phyloP scores from a whole-genome alignment of 2,329 filamentous ascomycete genomes.

The Beauveria medogensis region DNA sequence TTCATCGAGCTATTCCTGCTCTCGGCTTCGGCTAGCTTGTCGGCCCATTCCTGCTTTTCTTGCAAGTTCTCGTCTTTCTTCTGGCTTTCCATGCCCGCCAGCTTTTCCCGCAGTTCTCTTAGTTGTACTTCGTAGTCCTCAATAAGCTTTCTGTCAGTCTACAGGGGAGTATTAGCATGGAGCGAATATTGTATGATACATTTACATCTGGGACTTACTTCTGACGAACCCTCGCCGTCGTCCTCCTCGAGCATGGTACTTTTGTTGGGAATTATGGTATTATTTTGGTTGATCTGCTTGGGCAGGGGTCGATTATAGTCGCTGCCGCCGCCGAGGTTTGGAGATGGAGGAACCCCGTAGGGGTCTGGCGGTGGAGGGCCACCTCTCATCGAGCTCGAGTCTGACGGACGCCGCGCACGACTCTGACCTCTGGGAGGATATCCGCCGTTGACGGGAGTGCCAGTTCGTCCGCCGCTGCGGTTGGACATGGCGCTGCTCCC shows the following conservation, averaged over 20 bases:
- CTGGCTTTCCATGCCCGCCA: constrained; percentile 66
- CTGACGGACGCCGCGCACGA: constrained; percentile 49
- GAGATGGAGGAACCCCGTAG: constrained; percentile 51
- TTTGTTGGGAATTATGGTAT: constrained; percentile 95
- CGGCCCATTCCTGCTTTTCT: constrained; percentile 65
- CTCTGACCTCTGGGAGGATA: constrained; percentile 45
- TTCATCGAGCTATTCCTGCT: constrained; percentile 72
- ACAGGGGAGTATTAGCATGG: constrained; percentile 14
- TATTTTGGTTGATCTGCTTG: constrained; percentile 80
- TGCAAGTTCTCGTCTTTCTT: constrained; percentile 62
- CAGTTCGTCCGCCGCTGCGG: constrained; percentile 47
- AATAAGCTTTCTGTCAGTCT: constrained; percentile 63
- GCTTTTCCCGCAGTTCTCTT: constrained; percentile 62
- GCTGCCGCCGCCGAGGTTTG: constrained; percentile 49
- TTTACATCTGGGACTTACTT: constrained; percentile 25
- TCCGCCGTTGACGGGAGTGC: constrained; percentile 53
- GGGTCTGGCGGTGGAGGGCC: constrained; percentile 32
- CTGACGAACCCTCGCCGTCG: constrained; percentile 57
- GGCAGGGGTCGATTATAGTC: constrained; percentile 70
- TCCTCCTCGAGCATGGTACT: constrained; percentile 97
- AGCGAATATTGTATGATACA: background rate
- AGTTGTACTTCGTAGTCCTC: constrained; percentile 77
- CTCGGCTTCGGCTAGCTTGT: constrained; percentile 67
- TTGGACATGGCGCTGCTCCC: constrained; percentile 60
- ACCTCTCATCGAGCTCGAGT: constrained; percentile 52